Conservation (phyloP, 2,329 filamentous ascomycete species). For the Verticillium zaregamsianum region DNA sequence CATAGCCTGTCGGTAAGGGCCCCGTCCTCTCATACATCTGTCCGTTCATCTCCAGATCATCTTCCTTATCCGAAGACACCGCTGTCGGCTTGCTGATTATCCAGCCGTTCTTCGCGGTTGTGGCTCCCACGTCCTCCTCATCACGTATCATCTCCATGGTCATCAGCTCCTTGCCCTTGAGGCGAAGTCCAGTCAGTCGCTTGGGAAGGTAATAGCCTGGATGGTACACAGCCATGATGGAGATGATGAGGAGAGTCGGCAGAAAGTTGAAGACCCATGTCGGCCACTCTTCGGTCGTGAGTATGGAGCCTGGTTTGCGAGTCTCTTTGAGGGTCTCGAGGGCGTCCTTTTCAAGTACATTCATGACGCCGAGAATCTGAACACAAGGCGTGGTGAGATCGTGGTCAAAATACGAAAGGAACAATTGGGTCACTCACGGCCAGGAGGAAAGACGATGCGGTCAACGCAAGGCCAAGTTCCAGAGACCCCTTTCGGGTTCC, state of each 20-base stretch:
- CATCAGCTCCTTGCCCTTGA: slow-evolving; percentile 4
- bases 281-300: slow-evolving; percentile 10
- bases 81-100: slow-evolving; percentile 1
- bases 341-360: slow-evolving; percentile 8
- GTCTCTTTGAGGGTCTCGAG: neutral
- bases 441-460: slow-evolving; percentile 5
- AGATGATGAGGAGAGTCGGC: slow-evolving; percentile 5
- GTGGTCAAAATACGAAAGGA: neutral
- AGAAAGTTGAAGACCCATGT: slow-evolving; percentile 9
- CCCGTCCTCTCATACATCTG: neutral
- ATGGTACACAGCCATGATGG: slow-evolving; percentile 7
- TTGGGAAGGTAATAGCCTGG: slow-evolving; percentile 11
- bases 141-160: slow-evolving; percentile 1
- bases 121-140: neutral
- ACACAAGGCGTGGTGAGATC: neutral
- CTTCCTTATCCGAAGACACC: neutral
- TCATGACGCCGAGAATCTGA: slow-evolving; percentile 7
- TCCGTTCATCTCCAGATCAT: neutral
- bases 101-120: neutral
- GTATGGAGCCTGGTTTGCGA: neutral
- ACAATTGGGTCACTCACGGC: neutral
- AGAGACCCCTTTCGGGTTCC: neutral
- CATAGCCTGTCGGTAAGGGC: neutral
- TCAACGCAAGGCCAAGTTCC: slow-evolving; percentile 8
- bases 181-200: slow-evolving; percentile 5